Percentiles rank a stretch among this genome's conserved stretches.
phyloP scores from a whole-genome alignment of 352 stramenopile species.

The Globisporangium okanoganense region DNA sequence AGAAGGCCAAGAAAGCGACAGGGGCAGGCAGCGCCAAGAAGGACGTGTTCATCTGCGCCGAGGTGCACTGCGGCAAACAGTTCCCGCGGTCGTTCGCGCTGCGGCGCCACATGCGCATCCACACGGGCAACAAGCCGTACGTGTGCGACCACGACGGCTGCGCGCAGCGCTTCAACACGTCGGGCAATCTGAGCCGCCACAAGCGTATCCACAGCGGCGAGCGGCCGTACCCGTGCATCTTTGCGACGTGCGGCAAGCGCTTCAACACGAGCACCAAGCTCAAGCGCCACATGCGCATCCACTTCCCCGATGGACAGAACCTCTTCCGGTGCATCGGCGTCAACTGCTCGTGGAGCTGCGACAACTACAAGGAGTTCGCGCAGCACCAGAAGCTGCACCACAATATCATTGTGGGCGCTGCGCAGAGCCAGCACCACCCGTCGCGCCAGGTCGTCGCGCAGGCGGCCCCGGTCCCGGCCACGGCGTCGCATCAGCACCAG shows the following conservation, averaged over 20 bases:
- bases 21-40: slow-evolving; percentile 23
- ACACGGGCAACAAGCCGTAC: slow-evolving; percentile 82
- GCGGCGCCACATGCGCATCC: slow-evolving; percentile 79
- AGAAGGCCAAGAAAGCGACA: slow-evolving; percentile 32
- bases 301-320: slow-evolving; percentile 76
- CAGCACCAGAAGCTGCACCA: slow-evolving; percentile 75
- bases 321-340: slow-evolving; percentile 67
- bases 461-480: not conserved
- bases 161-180: slow-evolving; percentile 82
- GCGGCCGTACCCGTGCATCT: slow-evolving; percentile 76
- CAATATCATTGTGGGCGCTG: slow-evolving; percentile 60
- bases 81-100: slow-evolving; percentile 84
- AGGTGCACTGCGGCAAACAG: slow-evolving; percentile 80
- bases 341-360: slow-evolving; percentile 55
- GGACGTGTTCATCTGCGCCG: slow-evolving; percentile 63
- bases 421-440: slow-evolving; percentile 12
- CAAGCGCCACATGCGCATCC: slow-evolving; percentile 85
- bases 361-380: slow-evolving; percentile 85
- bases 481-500: not conserved
- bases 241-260: slow-evolving; percentile 71
- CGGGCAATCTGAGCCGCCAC: slow-evolving; percentile 82
- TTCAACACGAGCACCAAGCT: slow-evolving; percentile 90
- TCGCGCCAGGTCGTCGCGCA: not conserved
- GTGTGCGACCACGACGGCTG: slow-evolving; percentile 75
- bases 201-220: slow-evolving; percentile 87